Evolutionary conservation across 352 stramenopile genomes (phyloP).

Genomic region (Phytophthora ramorum): DNA sequence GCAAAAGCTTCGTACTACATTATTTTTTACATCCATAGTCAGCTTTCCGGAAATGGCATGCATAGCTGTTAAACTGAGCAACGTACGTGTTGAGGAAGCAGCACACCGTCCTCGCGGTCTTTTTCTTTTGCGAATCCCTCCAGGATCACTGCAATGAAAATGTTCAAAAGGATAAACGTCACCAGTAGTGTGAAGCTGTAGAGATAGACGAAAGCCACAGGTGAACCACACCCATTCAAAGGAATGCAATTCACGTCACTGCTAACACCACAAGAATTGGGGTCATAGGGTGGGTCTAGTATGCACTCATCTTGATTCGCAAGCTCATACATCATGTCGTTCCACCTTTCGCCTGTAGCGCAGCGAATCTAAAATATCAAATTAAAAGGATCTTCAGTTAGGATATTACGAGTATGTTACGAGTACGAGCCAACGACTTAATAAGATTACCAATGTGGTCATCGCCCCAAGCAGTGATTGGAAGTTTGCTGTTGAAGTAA

Average conservation of each 20-base stretch:
- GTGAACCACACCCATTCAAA: constrained; percentile 74
- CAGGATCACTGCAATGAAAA: constrained; percentile 94
- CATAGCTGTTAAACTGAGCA: not conserved
- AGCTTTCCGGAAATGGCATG: not conserved
- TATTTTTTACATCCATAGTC: not conserved
- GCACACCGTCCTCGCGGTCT: constrained; percentile 64
- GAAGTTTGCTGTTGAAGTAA: constrained; percentile 89
- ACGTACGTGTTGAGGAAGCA: constrained; percentile 66
- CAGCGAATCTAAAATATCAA: constrained; percentile 82
- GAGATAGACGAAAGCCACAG: constrained; percentile 76
- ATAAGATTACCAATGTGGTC: constrained; percentile 52
- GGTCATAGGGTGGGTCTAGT: constrained; percentile 55
- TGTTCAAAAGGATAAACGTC: constrained; percentile 90
- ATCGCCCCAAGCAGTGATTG: constrained; percentile 80
- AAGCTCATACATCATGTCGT: constrained; percentile 92
- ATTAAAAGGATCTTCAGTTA: not conserved
- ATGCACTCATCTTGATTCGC: constrained; percentile 55
- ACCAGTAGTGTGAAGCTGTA: constrained; percentile 92
- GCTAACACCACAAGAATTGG: constrained; percentile 67
- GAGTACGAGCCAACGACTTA: not conserved
- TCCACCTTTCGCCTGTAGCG: constrained; percentile 93
- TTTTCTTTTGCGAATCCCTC: constrained; percentile 88
- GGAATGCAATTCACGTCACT: constrained; percentile 51
- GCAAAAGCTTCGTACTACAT: constrained; percentile 84
- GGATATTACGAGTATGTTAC: not conserved